Conservation (phyloP, 2,329 filamentous ascomycete species). For the Dothiorella sarmentorum region DNA sequence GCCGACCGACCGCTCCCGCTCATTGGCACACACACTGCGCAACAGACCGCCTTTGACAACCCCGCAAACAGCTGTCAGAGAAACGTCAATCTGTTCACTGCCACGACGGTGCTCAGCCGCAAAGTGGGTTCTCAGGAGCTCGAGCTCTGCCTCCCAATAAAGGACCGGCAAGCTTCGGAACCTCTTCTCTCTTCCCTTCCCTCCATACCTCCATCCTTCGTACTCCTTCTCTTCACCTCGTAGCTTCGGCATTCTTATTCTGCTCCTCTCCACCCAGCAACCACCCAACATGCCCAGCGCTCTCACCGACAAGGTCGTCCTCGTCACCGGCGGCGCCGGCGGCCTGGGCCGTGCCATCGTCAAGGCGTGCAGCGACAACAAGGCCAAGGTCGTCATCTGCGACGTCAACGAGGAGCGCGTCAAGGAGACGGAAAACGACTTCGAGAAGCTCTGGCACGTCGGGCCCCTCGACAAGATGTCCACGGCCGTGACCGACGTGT, state of each 20-base stretch:
- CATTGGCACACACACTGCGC: neutral
- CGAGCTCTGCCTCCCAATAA: neutral
- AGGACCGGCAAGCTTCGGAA: neutral
- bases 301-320: constrained; percentile 17
- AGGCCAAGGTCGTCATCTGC: constrained; percentile 35
- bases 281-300: neutral
- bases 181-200: neutral
- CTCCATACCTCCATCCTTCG: neutral
- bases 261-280: neutral
- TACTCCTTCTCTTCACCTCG: neutral
- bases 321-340: constrained; percentile 19
- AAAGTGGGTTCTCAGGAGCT: neutral
- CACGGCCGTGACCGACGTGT: constrained; percentile 6
- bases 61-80: constrained; percentile 12
- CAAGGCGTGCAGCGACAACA: constrained; percentile 23
- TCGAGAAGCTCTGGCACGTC: constrained; percentile 6
- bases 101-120: constrained; percentile 8
- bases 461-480: neutral
- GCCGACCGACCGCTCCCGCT: neutral
- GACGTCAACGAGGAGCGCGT: constrained; percentile 30
- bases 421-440: constrained; percentile 12
- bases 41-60: neutral
- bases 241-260: neutral
- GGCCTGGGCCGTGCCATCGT: constrained; percentile 19
- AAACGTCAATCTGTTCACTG: constrained; percentile 6